Evolutionary conservation across 169 alveolate species (phyloP).

Genomic region (Cryptosporidium xiaoi): DNA sequence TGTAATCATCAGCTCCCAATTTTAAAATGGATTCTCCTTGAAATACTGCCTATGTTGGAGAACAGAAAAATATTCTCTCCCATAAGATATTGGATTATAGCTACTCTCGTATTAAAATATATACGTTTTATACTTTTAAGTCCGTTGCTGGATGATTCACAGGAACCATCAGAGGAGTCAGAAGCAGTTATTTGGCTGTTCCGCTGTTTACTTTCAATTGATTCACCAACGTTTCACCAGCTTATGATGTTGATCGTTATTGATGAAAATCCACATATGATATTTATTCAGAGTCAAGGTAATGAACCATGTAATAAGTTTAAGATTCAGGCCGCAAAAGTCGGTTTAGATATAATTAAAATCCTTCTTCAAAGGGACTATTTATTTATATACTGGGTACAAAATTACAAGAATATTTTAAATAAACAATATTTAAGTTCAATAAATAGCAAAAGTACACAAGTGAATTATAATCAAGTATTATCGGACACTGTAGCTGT

Average conservation of each 20-base stretch:
- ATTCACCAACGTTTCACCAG: slow-evolving; percentile 67
- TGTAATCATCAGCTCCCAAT: slow-evolving; percentile 41
- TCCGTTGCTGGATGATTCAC: slow-evolving; percentile 25
- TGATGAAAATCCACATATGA: slow-evolving; percentile 26
- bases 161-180: slow-evolving; percentile 37
- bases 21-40: slow-evolving; percentile 37
- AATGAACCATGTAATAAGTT: slow-evolving; percentile 29
- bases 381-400: slow-evolving; percentile 50
- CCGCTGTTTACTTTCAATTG: slow-evolving; percentile 55
- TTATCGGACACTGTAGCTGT: slow-evolving; percentile 10
- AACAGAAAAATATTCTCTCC: slow-evolving; percentile 13
- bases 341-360: slow-evolving; percentile 59
- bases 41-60: slow-evolving; percentile 44
- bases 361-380: slow-evolving; percentile 60
- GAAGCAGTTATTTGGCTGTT: slow-evolving; percentile 67
- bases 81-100: slow-evolving; percentile 49
- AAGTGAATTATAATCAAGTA: slow-evolving; percentile 7
- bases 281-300: slow-evolving; percentile 21
- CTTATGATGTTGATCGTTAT: slow-evolving; percentile 33
- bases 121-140: slow-evolving; percentile 20
- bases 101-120: slow-evolving; percentile 42
- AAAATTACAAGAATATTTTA: slow-evolving; percentile 16
- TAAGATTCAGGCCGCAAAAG: slow-evolving; percentile 28
- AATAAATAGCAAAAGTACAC: not conserved
- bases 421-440: slow-evolving; percentile 24